Evolutionary conservation across 495 filamentous ascomycete genomes (phyloP), one percentile per base, ranked within the genome.

Genomic region (Glonium stellatum): DNA sequence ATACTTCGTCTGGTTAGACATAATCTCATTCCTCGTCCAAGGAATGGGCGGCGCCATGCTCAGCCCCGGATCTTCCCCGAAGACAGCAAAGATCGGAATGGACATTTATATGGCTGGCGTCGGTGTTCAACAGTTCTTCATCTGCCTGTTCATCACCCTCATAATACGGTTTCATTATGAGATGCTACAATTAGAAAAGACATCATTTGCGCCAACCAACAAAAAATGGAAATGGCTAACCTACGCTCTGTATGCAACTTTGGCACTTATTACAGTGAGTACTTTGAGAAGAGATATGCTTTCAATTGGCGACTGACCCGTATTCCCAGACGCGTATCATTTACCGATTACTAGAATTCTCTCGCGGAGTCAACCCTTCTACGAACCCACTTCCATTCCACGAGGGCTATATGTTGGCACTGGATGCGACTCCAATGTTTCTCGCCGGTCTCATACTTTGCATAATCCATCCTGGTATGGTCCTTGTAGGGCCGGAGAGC

Each of bases 11-110:
- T 74, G 73, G 54, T 73, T 84, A n/a, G 85, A 88, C 63, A 75
- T 87, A 21, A 11, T 83, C 25, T 73, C 80, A 13, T 87, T 87
- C 68, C n/a, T 87, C 34, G 69, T 87, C n/a, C 85, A 89, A 71
- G 69, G 68, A 11, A 69, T 65, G 0, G 84, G 84, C 4, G 83
- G 78, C 0, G 59, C 55, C 4, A 77, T 81, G 71, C 65, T 78
- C 18, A 64, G 67, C 10, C 62, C 63, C 0, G 63, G 59, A 13
- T 49, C 51, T 22, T 56, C 47, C 6, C 31, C 55, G 1, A 44
- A 62, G n/a, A 58, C 58, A n/a, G 60, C 73, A 11, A 66, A 73
- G 42, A 65, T 69, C 8, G 84, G 83, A 0, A 61, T 82, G 10
- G 76, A 85, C 59, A 76, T 87, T 42, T 85, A 84, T 67, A 79